Base-by-base conservation (phyloP, 345 rosid species). In the Brassica juncea region DNA sequence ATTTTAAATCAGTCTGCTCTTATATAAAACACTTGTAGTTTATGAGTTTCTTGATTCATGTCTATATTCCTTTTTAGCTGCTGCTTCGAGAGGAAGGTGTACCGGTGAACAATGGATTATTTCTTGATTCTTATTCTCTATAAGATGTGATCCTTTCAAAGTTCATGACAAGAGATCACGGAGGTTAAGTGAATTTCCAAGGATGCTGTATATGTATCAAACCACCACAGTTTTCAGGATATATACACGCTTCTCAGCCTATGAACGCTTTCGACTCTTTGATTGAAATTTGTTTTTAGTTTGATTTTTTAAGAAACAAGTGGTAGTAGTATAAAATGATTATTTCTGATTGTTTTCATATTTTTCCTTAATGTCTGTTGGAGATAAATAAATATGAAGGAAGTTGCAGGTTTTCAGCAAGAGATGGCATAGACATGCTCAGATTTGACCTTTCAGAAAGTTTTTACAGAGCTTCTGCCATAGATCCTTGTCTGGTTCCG, bases 181-280 rank as follows among this genome's bases (percentile, higher is more conserved):
- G 47, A 73, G 77, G 28, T 67, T 2, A 52, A 81, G 68, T 66
- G 85, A 81, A 15, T 63, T 73, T 39, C 31, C 77, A 57, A 86
- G 89, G 74, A 25, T 28, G 91, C 80, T 95, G 94, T 95, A 3
- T 95, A 90, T 78, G 92, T 91, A 30, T 90, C 99, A 55, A 93
- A 95, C 83, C 99, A 95, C 82, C 98, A 91, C 80, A 95, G 99
- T 73, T 91, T 95, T 83, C 77, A 91, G 15, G 99, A 95, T 84
- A 91, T 91, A 75, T 93, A 88, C 77, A 84, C 93, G 2, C 97
- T 95, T 76, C 88, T 95, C 12, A 91, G 93, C 30, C 11, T 67
- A 55, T 55, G 12, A 75, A 55, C 61, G 37, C 62, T 44, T 31
- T 6, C 47, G 19, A 52, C 66, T 52, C 57, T 19, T 19, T 4